These are phyloP conservation scores for Blastobotrys petasosporus DNA, from an alignment of 1,139 yeast species.

Conservation along the genomic window DNA sequence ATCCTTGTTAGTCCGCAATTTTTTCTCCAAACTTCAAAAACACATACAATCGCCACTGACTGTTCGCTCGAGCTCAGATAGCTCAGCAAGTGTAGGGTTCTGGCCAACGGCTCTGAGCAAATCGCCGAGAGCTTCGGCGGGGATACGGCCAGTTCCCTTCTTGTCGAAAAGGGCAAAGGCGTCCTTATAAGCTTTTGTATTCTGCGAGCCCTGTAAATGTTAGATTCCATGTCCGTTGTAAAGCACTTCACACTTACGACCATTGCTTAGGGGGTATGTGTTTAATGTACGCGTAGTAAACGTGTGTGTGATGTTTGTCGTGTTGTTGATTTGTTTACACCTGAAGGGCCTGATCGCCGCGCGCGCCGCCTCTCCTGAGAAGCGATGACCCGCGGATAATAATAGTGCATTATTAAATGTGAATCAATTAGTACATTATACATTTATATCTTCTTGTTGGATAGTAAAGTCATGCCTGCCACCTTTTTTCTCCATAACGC, in stretches of 20 bases:
- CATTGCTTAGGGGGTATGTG: conserved; percentile 8
- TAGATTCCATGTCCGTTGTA: too few species aligned
- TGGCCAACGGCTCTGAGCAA: conserved; percentile 95
- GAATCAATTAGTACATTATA: background rate
- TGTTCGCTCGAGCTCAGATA: conserved; percentile 59
- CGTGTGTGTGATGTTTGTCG: background rate
- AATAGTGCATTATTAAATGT: background rate
- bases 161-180: conserved; percentile 96
- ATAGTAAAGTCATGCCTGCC: conserved; percentile 37
- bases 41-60: conserved; percentile 33
- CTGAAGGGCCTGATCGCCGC: background rate
- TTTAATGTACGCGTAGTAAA: background rate
- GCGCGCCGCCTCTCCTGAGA: background rate
- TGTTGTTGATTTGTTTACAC: background rate
- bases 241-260: conserved; percentile 17
- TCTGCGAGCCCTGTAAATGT: conserved; percentile 19
- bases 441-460: background rate
- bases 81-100: conserved; percentile 92
- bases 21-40: too few species aligned
- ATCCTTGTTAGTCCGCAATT: background rate
- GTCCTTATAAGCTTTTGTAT: conserved; percentile 76
- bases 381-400: background rate
- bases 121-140: conserved; percentile 86
- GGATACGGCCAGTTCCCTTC: conserved; percentile 89
- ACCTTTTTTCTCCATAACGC: conserved; percentile 39